Percentiles rank a stretch among this genome's conserved stretches.
These are phyloP conservation scores for Tetrahymena elliotti DNA, from an alignment of 73 alveolate genomes.

Conservation along the genomic window DNA sequence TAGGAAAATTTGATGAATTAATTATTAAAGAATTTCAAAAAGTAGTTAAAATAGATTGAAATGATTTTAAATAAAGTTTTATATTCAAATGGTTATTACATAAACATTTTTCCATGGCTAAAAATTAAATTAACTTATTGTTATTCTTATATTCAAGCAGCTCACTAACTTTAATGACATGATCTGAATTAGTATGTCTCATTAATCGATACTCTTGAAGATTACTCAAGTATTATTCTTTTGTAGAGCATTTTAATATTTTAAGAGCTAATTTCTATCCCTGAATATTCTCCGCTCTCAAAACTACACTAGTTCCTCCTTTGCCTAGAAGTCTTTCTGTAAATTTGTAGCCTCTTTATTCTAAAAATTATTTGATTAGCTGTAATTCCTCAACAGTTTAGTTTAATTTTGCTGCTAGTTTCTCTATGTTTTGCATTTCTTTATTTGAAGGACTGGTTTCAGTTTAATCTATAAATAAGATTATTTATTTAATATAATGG, in stretches of 20 bases:
- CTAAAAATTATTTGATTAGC: neutral
- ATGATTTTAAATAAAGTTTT: too few relatives aligned
- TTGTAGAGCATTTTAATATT: neutral
- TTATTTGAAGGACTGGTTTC: neutral
- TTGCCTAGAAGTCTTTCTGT: neutral
- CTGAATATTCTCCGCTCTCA: neutral
- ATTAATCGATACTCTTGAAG: neutral
- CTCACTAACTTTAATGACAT: neutral
- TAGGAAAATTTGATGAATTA: neutral
- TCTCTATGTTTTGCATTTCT: neutral
- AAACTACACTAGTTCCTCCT: neutral
- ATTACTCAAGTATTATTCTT: neutral
- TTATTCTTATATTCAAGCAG: neutral
- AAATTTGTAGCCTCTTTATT: neutral
- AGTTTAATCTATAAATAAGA: neutral
- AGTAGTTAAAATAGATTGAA: too few relatives aligned
- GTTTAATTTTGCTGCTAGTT: neutral
- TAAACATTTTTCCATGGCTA: neutral
- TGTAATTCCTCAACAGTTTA: neutral
- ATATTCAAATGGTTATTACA: neutral
- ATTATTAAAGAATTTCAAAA: too few relatives aligned
- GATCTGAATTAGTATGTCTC: neutral
- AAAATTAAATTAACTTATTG: neutral
- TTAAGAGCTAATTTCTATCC: neutral
- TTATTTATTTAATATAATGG: too few relatives aligned